These are phyloP conservation scores for Plenodomus tracheiphilus DNA, from an alignment of 2,329 filamentous ascomycete species.

Conservation along the genomic window DNA sequence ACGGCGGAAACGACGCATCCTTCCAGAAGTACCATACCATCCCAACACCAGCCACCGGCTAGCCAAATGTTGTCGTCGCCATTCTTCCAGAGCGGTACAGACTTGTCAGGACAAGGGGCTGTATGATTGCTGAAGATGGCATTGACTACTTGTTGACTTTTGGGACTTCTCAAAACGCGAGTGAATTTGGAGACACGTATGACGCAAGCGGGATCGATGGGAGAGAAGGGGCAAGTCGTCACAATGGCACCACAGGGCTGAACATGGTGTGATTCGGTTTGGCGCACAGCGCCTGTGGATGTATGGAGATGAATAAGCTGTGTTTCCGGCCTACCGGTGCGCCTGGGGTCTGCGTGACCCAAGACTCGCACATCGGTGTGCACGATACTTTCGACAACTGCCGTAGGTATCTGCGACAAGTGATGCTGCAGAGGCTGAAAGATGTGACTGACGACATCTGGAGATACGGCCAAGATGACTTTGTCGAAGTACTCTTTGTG, in stretches of 20 bases:
- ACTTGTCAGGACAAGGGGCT: constrained; percentile 18
- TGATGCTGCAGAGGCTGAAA: constrained; percentile 49
- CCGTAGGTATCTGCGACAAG: constrained; percentile 53
- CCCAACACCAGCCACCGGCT: constrained; percentile 66
- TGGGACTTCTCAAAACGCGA: constrained; percentile 55
- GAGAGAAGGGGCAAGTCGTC: constrained; percentile 55
- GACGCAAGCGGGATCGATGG: constrained; percentile 44
- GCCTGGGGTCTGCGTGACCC: not conserved
- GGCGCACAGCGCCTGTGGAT: constrained; percentile 33
- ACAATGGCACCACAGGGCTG: constrained; percentile 57
- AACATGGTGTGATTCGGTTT: constrained; percentile 58
- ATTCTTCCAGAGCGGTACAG: constrained; percentile 52
- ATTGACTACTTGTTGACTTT: constrained; percentile 55
- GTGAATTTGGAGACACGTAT: constrained; percentile 56
- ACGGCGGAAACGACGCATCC: constrained; percentile 64
- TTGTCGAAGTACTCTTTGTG: constrained; percentile 52
- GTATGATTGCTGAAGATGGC: constrained; percentile 45
- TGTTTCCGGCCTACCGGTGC: constrained; percentile 8
- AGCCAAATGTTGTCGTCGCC: constrained; percentile 60
- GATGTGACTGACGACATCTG: constrained; percentile 55
- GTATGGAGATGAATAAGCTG: constrained; percentile 40
- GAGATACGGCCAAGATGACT: constrained; percentile 60
- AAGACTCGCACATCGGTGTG: constrained; percentile 41
- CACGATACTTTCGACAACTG: constrained; percentile 54
- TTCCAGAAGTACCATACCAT: constrained; percentile 65